Evolutionary conservation across 2,329 filamentous ascomycete genomes (phyloP).

Genomic region (Aspergillus sclerotialis): DNA sequence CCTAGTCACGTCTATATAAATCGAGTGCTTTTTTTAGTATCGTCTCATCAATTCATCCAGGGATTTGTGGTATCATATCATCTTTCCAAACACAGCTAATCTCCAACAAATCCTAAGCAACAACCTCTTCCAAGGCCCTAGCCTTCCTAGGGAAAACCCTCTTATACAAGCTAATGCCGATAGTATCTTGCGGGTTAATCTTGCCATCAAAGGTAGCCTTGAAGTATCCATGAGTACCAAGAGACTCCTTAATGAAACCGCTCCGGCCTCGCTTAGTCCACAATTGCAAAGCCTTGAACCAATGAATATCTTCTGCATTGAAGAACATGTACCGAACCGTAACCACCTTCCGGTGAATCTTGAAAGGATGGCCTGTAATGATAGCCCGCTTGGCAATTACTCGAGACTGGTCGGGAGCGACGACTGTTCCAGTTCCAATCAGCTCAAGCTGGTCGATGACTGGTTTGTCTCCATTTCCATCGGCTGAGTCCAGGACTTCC

Average conservation of each 20-base stretch:
- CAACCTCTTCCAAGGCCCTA: constrained; percentile 35
- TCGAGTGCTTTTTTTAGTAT: constrained; percentile 15
- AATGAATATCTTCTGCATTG: constrained; percentile 86
- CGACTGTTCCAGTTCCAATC: constrained; percentile 77
- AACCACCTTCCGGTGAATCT: constrained; percentile 97
- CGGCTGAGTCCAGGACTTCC: constrained; percentile 38
- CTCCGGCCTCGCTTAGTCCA: constrained; percentile 87
- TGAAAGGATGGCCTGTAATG: constrained; percentile 91
- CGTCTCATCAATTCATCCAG: constrained; percentile 18
- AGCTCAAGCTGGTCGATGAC: constrained; percentile 54
- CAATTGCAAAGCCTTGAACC: constrained; percentile 93
- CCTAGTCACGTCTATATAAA: constrained; percentile 23
- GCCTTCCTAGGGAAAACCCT: constrained; percentile 72
- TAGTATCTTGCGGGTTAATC: constrained; percentile 91
- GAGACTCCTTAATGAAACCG: constrained; percentile 86
- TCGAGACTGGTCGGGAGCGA: constrained; percentile 65
- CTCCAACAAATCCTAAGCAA: constrained; percentile 10
- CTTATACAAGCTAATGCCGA: constrained; percentile 87
- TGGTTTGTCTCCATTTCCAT: constrained; percentile 33
- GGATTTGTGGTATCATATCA: constrained; percentile 24
- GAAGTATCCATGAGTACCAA: constrained; percentile 99
- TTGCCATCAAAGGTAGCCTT: constrained; percentile 96
- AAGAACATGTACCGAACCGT: constrained; percentile 99
- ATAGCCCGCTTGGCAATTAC: constrained; percentile 92
- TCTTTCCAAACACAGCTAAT: constrained; percentile 8